Conservation (phyloP, 768 basidiomycete species). For the Scleroderma citrinum region DNA sequence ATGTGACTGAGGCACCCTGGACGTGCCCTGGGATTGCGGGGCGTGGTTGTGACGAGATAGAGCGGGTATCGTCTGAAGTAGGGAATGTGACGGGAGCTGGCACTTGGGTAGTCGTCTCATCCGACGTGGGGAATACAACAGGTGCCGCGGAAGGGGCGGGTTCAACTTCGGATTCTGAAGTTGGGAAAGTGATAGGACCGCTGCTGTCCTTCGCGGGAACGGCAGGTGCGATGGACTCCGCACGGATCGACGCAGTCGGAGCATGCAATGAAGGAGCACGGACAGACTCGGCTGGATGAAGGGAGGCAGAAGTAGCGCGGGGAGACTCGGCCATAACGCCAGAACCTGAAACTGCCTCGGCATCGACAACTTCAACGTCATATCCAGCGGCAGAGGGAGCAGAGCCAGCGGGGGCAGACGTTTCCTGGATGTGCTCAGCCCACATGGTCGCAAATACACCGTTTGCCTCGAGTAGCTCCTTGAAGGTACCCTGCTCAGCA, state of each 20-base stretch:
- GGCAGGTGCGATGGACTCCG: conserved; percentile 21
- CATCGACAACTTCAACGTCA: conserved; percentile 19
- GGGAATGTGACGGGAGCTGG: conserved; percentile 38
- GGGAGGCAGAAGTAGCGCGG: conserved; percentile 8
- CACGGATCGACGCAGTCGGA: conserved; percentile 12
- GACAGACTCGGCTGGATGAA: conserved; percentile 5
- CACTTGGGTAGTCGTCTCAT: conserved; percentile 16
- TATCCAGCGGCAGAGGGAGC: conserved; percentile 23
- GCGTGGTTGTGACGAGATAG: conserved; percentile 23
- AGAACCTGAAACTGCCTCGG: conserved; percentile 14
- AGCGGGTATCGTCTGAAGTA: conserved; percentile 30
- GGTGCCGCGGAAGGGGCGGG: conserved; percentile 18
- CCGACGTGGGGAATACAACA: conserved; percentile 32
- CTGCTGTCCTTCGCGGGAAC: conserved; percentile 24
- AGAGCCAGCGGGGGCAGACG: conserved; percentile 34
- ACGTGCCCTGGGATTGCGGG: conserved; percentile 8
- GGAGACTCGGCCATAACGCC: conserved; percentile 11
- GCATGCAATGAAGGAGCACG: conserved; percentile 10
- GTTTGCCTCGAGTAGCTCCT: conserved; percentile 64
- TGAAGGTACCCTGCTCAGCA: conserved; percentile 75
- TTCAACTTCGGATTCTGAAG: conserved; percentile 16
- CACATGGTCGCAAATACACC: conserved; percentile 84
- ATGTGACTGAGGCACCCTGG: conserved; percentile 52
- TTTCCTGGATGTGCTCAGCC: conserved; percentile 73
- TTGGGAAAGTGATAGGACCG: conserved; percentile 30